Evolutionary conservation across 176 grass and related monocot species (phyloP), one percentile per base, ranked within the genome.

Genomic region (Panicum miliaceum): DNA sequence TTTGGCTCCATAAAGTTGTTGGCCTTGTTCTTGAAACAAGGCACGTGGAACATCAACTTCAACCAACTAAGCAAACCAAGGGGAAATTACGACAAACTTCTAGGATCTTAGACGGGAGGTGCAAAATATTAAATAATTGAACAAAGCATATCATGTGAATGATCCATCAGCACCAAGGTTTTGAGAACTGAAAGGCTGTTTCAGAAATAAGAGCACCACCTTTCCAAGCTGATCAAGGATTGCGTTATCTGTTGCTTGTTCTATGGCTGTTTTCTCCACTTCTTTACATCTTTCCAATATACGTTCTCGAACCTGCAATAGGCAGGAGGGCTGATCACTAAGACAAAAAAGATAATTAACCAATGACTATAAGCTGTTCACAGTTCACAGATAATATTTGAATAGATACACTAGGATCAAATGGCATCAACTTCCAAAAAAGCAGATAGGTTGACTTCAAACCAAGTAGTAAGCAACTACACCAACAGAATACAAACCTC

Each of bases 181-280:
- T 53, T 23, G n/a, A 45, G 19, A 82, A 75, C 20, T 72, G 5
- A 82, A 84, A 82, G 36, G 57, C 50, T 84, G 71, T 72, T 80
- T 86, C 14, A 82, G 15, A 74, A 89, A 57, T 2, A 82, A 79
- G 69, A 2, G 29, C 12, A 40, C 27, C 12, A 98, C 96, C 93
- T 94, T 87, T 73, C 83, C 87, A 1, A 98, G 88, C 74, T 93
- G 91, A 85, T 98, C 93, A 43, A 98, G 88, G 83, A 98, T 98
- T 75, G 96, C 93, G 45, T 98, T 98, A 80, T 98, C 96, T 25
- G 96, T 95, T 81, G 93, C 96, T 89, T 98, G 96, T 80, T 98
- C 96, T 77, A 98, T 94, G n/a, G 96, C 96, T 19, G 78, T 96
- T 84, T 95, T 88, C 89, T 99, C 96, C 43, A 96, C 81, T 88